Evolutionary conservation across 495 filamentous ascomycete genomes (phyloP), one percentile per base, ranked within the genome.

Genomic region (Podospora pseudoanserina): DNA sequence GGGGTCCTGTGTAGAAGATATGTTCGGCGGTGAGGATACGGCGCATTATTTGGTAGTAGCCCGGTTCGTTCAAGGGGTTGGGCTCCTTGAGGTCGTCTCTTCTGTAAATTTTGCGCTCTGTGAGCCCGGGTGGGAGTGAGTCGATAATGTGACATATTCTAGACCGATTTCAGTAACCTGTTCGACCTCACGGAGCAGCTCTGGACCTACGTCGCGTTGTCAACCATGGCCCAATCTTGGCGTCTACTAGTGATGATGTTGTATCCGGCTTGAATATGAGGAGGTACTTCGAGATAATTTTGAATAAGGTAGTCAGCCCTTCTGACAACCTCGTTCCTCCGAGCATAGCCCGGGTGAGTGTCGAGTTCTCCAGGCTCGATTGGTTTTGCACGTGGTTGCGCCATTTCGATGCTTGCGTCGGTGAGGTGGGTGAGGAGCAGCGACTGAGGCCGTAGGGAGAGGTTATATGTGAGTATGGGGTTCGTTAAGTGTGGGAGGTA

Each of bases 231-330:
- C 69, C 69, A 65, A n/a, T 63, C 49, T 11, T 5, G 1, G 11
- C 63, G 57, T 0, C 4, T n/a, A 3, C 26, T 9, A 5, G 56
- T 30, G 16, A 65, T 54, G 1, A 20, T 28, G 4, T 27, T 1
- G 20, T 55, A 34, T 0, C 57, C 69, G 4, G 1, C 13, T 15
- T 30, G 27, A 55, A 71, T 65, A 6, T 68, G 65, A 1, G 58
- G 58, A 11, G 69, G 69, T 62, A 57, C 69, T 30, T 71, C 65
- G 3, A 71, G 49, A 3, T 58, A 4, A 49, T 65, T 64, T n/a
- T 34, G 23, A 7, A 71, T 57, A 6, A 71, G 16, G n/a, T 71
- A 71, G 34, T 53, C 63, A 27, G 26, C 49, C 6, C 65, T 19
- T 4, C 55, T 16, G 16, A 65, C 58, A 5, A 71, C 54, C 20